phyloP scores from a whole-genome alignment of 257 asterid species.

The Nicotiana paniculata region DNA sequence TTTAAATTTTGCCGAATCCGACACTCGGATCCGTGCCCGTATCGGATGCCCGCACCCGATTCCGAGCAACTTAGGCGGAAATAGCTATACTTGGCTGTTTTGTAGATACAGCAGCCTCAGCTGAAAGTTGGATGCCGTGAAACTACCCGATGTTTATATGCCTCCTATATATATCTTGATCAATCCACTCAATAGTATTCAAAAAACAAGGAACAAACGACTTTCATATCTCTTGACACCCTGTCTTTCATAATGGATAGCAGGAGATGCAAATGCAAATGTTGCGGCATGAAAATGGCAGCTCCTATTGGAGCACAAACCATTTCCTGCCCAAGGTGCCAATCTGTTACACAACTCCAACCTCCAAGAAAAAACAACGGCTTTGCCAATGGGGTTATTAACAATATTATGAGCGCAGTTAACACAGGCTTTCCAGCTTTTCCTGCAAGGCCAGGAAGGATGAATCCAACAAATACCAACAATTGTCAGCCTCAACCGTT shows the following conservation, averaged over 20 bases:
- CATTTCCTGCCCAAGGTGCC: slow-evolving; percentile 43
- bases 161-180: background rate
- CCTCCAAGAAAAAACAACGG: slow-evolving; percentile 6
- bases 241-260: slow-evolving; percentile 30
- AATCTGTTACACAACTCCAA: slow-evolving; percentile 12
- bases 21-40: too few species aligned
- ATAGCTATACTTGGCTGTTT: too few species aligned
- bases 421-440: slow-evolving; percentile 4
- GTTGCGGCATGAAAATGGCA: slow-evolving; percentile 37
- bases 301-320: slow-evolving; percentile 35
- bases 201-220: background rate
- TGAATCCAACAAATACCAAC: background rate
- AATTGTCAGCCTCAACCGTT: slow-evolving; percentile 14
- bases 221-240: background rate
- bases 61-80: too few species aligned
- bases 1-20: too few species aligned
- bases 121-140: background rate
- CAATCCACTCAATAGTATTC: background rate
- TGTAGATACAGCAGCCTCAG: too few species aligned
- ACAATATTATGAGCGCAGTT: slow-evolving; percentile 12
- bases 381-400: background rate
- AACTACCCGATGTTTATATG: background rate
- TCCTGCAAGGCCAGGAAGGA: background rate
- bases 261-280: slow-evolving; percentile 38
- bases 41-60: too few species aligned